Evolutionary conservation across 371 early-diverging fungal genomes (phyloP), one percentile per base, ranked within the genome.

Genomic region (Fennellomyces sp.): DNA sequence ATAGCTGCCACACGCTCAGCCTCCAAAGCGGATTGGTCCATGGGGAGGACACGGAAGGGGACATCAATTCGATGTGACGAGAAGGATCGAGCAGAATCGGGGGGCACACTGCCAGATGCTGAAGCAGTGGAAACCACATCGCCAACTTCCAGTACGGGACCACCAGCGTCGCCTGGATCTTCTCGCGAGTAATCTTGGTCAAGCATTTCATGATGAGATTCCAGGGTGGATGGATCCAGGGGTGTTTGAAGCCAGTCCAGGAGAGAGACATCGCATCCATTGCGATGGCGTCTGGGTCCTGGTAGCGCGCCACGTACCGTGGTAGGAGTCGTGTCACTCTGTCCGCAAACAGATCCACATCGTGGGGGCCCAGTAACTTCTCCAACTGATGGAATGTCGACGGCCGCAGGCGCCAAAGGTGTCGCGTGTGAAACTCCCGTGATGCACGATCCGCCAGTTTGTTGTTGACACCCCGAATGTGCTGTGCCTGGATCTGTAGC

Each of bases 281-380:
- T 48, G 49, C 54, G 45, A 48, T 53, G 2, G 53, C 33, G 21
- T n/a, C 27, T 36, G 60, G 63, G 2, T 39, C 63, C 58, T 50
- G 52, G n/a, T 41, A 23, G 8, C 51, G 23, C 3, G 60, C 41
- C 41, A 69, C 57, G 50, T 69, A 69, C 13, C 29, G 45, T 36
- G 48, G 47, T 30, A 68, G 52, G 17, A 47, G 59, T 17, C 21
- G 5, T 21, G 35, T 62, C 1, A 31, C 58, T 8, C 70, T 42
- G 45, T 63, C 70, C 2, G 70, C 70, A 58, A 65, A 69, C 13
- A 65, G 56, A 58, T 69, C 58, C 38, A 63, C 57, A 36, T 57
- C 51, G 58, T 52, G 26, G 25, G 63, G 57, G 3, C 69, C 69
- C 49, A 27, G 56, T 5, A 7, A 5, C 5, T 36, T 30, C 36